A percentile compares a stretch with the other conserved stretches of the same genome.
phyloP scores from a whole-genome alignment of 345 rosid genomes.

The Sisymbrium irio region DNA sequence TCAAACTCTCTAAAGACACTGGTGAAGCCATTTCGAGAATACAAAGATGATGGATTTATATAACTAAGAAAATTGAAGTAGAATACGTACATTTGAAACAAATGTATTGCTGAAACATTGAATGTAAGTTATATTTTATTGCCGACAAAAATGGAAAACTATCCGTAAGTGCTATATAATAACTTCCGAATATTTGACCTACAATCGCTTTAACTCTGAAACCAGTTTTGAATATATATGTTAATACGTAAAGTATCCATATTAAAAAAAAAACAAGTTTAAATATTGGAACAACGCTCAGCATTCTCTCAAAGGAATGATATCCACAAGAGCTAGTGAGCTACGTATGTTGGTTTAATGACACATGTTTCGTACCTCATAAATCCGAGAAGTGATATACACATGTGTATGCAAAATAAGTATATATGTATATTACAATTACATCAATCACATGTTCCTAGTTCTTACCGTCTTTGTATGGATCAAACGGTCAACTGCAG shows the following conservation, averaged over 20 bases:
- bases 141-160: neutral
- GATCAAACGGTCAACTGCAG: slow-evolving; percentile 4
- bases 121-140: neutral
- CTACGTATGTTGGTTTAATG: neutral
- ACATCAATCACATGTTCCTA: slow-evolving; percentile 15
- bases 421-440: neutral
- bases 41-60: neutral
- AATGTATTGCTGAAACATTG: slow-evolving; percentile 2
- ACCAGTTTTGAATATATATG: neutral
- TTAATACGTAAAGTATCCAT: neutral
- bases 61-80: neutral
- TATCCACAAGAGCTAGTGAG: neutral
- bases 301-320: neutral
- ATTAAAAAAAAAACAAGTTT: neutral
- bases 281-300: neutral
- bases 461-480: slow-evolving; percentile 14
- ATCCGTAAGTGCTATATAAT: neutral
- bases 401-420: neutral
- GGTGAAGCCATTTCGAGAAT: neutral
- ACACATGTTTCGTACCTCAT: neutral
- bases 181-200: neutral
- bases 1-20: neutral
- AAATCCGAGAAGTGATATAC: neutral
- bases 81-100: neutral
- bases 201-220: neutral